A percentile compares a stretch with the other conserved stretches of the same genome.
Evolutionary conservation across 805 yeast genomes (phyloP).

Genomic region (Myxozyma vanderwaltii): DNA sequence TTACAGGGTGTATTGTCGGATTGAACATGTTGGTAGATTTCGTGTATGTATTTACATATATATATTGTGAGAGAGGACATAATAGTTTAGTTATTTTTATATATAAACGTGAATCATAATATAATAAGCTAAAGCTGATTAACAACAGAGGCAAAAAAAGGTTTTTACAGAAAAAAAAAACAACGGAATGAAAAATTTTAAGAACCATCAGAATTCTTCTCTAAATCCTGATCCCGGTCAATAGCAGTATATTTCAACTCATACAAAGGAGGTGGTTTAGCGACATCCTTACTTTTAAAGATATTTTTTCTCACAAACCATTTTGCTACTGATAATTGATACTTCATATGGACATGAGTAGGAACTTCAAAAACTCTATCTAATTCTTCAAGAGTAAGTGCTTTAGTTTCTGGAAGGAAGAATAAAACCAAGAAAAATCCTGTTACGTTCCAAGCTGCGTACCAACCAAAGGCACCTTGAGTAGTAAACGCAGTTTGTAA

Average conservation of each 20-base stretch:
- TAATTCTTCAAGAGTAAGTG: conserved; percentile 61
- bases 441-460: conserved; percentile 83
- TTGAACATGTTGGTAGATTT: too few relatives aligned
- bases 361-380: conserved; percentile 41
- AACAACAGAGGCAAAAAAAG: neutral
- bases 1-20: too few relatives aligned
- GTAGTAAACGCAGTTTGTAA: conserved; percentile 65
- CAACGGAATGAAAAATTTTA: neutral
- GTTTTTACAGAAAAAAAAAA: neutral
- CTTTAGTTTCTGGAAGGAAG: conserved; percentile 66
- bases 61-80: too few relatives aligned
- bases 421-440: conserved; percentile 58
- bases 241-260: neutral
- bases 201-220: neutral
- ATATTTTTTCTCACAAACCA: conserved; percentile 39
- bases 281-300: conserved; percentile 6
- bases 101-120: too few relatives aligned
- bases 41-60: too few relatives aligned
- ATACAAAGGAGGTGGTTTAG: conserved; percentile 10
- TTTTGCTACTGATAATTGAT: conserved; percentile 45
- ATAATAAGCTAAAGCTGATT: too few relatives aligned
- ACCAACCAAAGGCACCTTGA: conserved; percentile 87
- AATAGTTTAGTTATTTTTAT: too few relatives aligned
- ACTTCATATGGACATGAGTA: conserved; percentile 24
- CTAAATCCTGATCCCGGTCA: conserved; percentile 2